These are phyloP conservation scores for Fusarium poae DNA, from an alignment of 2,329 filamentous ascomycete genomes.

Conservation along the genomic window DNA sequence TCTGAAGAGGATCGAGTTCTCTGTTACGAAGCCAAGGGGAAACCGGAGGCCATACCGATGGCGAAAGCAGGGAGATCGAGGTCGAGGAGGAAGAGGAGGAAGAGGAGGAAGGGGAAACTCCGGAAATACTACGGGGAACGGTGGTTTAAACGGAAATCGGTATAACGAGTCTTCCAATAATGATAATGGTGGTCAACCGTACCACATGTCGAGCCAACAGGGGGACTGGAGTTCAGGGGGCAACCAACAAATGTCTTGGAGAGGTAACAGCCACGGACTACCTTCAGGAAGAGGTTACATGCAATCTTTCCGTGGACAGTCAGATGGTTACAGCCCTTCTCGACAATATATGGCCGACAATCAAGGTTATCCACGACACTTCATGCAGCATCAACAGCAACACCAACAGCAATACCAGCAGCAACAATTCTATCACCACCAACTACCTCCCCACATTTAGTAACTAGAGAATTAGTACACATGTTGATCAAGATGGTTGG, in stretches of 20 bases:
- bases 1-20: constrained; percentile 74
- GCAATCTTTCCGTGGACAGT: not conserved
- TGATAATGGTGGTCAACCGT: not conserved
- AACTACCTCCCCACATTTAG: constrained; percentile 28
- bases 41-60: constrained; percentile 49
- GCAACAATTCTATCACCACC: constrained; percentile 26
- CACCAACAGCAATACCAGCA: not conserved
- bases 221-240: not conserved
- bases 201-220: not conserved
- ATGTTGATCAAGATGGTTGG: too few species aligned
- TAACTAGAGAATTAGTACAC: too few species aligned
- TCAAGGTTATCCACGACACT: not conserved
- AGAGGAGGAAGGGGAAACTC: not conserved
- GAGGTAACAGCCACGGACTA: not conserved
- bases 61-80: constrained; percentile 16
- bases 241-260: not conserved
- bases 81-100: constrained; percentile 40
- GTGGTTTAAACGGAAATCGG: constrained; percentile 16
- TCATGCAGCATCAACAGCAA: not conserved
- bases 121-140: not conserved
- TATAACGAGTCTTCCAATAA: not conserved
- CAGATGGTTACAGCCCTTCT: not conserved
- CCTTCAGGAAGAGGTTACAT: not conserved
- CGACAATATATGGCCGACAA: not conserved
- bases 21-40: constrained; percentile 60